Base-by-base conservation (phyloP, 345 rosid genomes). In the Camelina laxa region DNA sequence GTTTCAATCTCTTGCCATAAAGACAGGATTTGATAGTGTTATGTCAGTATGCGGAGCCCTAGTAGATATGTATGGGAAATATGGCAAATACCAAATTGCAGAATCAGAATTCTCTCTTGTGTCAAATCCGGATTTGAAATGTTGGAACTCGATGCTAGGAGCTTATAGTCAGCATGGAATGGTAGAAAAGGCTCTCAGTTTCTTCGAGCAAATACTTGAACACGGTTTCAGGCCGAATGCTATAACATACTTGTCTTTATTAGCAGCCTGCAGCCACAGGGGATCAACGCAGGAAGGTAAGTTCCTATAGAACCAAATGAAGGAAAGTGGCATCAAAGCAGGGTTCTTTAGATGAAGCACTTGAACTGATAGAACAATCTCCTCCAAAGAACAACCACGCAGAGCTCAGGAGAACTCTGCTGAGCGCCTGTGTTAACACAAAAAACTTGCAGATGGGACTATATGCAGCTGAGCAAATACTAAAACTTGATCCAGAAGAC, bases 121-220 rank as follows among this genome's bases (percentile, higher is more conserved):
- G 57, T 51, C 55, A 0, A 39, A 83, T 69, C 96, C 92, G 5
- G 98, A 94, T 80, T 84, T 91, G 51, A 94, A 83, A 81, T 88
- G 98, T 72, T 94, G 91, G 93, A 94, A 91, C 81, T 84, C 95
- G 1, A 82, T 94, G 92, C 82, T 91, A 4, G 84, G 90, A 44
- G 96, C 87, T 27, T 91, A 83, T 80, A 82, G 96, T 73, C 84
- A 88, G 55, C 88, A 88, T 44, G 97, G 97, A 72, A 80, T 84
- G 91, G 81, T 82, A 31, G 91, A 86, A 53, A 83, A 82, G 65
- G 95, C 93, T 1, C 64, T 84, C 45, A 66, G 56, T 22, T 74
- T 91, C 71, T 88, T 86, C 7, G 78, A 76, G 21, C 74, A 70
- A 57, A 85, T 93, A 20, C 62, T 78, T 50, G 35, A 75, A 59